Percentiles rank a stretch among this genome's conserved stretches.
These are phyloP conservation scores for Breviolum minutum DNA, from an alignment of 73 alveolate genomes.

Conservation along the genomic window DNA sequence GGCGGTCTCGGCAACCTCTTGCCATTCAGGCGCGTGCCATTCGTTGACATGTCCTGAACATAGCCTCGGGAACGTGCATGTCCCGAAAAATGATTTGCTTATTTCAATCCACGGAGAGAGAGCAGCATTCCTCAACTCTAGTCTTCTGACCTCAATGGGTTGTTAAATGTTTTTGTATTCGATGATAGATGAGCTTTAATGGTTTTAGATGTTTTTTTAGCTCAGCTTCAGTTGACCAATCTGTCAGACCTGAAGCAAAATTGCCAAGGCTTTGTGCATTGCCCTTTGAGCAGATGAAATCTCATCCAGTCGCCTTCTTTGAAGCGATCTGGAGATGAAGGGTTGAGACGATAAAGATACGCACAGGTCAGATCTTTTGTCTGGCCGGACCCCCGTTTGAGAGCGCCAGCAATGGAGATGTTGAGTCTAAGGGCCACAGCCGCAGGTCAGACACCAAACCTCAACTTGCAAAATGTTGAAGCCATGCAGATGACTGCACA, in stretches of 20 bases:
- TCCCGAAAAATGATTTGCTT: not conserved
- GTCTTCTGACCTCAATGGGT: not conserved
- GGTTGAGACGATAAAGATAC: not conserved
- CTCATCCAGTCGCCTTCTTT: conserved; percentile 21
- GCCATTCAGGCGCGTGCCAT: conserved; percentile 94
- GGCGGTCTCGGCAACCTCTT: conserved; percentile 96
- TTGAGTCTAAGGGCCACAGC: conserved; percentile 5
- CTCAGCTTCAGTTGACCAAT: not conserved
- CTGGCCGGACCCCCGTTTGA: not conserved
- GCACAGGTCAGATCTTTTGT: not conserved
- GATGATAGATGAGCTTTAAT: not conserved
- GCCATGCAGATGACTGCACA: not conserved
- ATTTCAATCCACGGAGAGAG: too few relatives aligned
- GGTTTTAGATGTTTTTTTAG: not conserved
- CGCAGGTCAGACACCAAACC: conserved; percentile 45
- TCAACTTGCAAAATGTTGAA: not conserved
- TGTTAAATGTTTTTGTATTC: too few relatives aligned
- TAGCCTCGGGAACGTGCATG: not conserved
- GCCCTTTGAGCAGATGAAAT: not conserved
- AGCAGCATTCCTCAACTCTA: too few relatives aligned
- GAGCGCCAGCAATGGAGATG: not conserved
- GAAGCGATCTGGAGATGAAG: conserved; percentile 18
- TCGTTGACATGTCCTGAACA: conserved; percentile 93
- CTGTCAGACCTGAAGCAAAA: not conserved
- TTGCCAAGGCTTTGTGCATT: not conserved